phyloP scores from a whole-genome alignment of 768 basidiomycete genomes.

The Neoboletus magnificus region DNA sequence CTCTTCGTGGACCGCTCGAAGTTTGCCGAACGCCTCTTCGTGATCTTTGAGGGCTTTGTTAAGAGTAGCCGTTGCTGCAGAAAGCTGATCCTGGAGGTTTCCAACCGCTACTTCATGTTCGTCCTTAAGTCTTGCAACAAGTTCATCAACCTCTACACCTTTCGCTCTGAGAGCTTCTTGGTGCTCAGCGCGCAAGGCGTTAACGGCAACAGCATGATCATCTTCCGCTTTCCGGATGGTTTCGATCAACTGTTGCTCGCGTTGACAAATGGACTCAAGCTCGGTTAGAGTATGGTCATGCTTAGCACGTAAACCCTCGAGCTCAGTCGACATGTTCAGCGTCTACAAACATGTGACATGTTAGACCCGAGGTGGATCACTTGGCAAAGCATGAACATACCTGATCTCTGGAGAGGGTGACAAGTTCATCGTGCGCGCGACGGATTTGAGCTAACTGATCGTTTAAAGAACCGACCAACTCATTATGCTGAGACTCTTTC shows the following conservation, averaged over 20 bases:
- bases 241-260: conserved; percentile 52
- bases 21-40: conserved; percentile 55
- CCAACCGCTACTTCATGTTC: conserved; percentile 44
- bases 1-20: conserved; percentile 51
- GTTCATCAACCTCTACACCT: conserved; percentile 39
- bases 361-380: background rate
- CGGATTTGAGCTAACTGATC: conserved; percentile 64
- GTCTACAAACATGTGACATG: conserved; percentile 41
- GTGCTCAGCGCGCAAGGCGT: conserved; percentile 45
- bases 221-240: conserved; percentile 48
- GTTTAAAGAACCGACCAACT: conserved; percentile 71
- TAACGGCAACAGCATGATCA: conserved; percentile 48
- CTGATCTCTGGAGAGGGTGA: conserved; percentile 80
- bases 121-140: conserved; percentile 45
- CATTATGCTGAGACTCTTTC: conserved; percentile 89
- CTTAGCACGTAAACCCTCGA: conserved; percentile 67
- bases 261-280: conserved; percentile 54
- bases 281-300: conserved; percentile 50
- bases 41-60: conserved; percentile 55
- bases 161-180: conserved; percentile 42
- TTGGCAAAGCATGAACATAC: conserved; percentile 37
- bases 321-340: conserved; percentile 83
- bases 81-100: conserved; percentile 43
- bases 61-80: conserved; percentile 40
- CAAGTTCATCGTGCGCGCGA: conserved; percentile 79